Conservation (phyloP, 371 early-diverging fungal genomes). For the Mortierella sp. region DNA sequence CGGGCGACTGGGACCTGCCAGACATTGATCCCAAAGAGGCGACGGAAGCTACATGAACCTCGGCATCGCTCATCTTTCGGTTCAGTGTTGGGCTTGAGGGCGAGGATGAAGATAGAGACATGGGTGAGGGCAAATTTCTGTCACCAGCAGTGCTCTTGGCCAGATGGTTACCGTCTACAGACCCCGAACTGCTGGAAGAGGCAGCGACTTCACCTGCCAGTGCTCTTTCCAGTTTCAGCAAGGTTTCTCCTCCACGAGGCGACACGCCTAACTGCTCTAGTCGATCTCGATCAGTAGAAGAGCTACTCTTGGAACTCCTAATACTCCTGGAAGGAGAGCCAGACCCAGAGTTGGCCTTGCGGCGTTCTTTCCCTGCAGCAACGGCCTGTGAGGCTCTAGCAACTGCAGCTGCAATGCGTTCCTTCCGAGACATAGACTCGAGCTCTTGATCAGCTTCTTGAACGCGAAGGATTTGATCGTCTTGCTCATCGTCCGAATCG, state of each 20-base stretch:
- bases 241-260: slow-evolving; percentile 44
- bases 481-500: slow-evolving; percentile 54
- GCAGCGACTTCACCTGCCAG: slow-evolving; percentile 18
- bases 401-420: slow-evolving; percentile 45
- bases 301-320: slow-evolving; percentile 13
- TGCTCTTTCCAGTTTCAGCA: slow-evolving; percentile 47
- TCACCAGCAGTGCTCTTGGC: background rate
- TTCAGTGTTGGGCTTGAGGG: slow-evolving; percentile 34
- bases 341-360: slow-evolving; percentile 29
- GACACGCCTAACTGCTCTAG: slow-evolving; percentile 42
- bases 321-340: background rate
- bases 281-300: slow-evolving; percentile 28
- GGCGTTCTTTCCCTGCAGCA: slow-evolving; percentile 49
- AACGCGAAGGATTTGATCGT: slow-evolving; percentile 23
- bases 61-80: slow-evolving; percentile 38
- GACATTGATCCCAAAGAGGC: slow-evolving; percentile 1
- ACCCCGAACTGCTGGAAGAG: background rate
- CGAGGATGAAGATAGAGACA: slow-evolving; percentile 32
- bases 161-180: background rate
- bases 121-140: slow-evolving; percentile 48
- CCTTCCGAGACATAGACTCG: slow-evolving; percentile 37
- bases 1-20: slow-evolving; percentile 31
- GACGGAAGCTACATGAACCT: slow-evolving; percentile 38
- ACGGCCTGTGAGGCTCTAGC: slow-evolving; percentile 47
- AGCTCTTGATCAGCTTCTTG: slow-evolving; percentile 4